A percentile compares a stretch with the other conserved stretches of the same genome.
phyloP scores from a whole-genome alignment of 208 protist species.

The Acanthamoeba rhysodes region DNA sequence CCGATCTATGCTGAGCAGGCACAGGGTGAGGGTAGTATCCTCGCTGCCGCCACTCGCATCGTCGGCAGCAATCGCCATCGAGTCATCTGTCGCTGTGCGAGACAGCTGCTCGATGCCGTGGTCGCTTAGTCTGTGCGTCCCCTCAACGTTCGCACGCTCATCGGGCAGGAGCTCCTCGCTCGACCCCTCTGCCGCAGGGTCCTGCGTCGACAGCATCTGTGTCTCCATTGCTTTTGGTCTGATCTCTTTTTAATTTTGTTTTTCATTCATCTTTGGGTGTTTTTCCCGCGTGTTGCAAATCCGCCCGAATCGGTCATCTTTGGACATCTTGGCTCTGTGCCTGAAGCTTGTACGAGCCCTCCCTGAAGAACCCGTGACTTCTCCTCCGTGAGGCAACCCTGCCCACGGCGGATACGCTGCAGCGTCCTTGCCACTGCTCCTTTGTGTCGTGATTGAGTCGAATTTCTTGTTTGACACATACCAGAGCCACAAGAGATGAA shows the following conservation, averaged over 20 bases:
- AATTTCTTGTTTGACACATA: not conserved
- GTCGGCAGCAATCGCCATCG: not conserved
- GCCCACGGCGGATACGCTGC: not conserved
- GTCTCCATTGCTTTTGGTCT: no score
- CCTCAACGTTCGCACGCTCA: not conserved
- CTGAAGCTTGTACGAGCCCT: not conserved
- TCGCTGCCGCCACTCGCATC: not conserved
- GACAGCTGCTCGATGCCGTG: not conserved
- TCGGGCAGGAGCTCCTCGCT: no score
- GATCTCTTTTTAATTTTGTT: no score
- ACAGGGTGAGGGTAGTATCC: not conserved
- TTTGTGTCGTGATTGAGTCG: not conserved
- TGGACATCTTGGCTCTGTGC: no score
- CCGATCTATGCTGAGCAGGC: not conserved
- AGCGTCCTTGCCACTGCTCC: no score
- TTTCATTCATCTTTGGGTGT: no score
- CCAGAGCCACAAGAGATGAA: not conserved
- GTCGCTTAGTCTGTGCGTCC: not conserved
- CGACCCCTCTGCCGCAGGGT: not conserved
- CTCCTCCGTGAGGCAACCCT: not conserved
- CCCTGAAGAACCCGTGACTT: not conserved
- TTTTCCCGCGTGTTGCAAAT: no score
- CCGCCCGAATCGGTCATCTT: no score
- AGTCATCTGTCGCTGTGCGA: no score
- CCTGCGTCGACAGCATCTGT: not conserved